Evolutionary conservation across 2,329 filamentous ascomycete genomes (phyloP), one percentile per base, ranked within the genome.

Genomic region (Keithomyces neogunnii): DNA sequence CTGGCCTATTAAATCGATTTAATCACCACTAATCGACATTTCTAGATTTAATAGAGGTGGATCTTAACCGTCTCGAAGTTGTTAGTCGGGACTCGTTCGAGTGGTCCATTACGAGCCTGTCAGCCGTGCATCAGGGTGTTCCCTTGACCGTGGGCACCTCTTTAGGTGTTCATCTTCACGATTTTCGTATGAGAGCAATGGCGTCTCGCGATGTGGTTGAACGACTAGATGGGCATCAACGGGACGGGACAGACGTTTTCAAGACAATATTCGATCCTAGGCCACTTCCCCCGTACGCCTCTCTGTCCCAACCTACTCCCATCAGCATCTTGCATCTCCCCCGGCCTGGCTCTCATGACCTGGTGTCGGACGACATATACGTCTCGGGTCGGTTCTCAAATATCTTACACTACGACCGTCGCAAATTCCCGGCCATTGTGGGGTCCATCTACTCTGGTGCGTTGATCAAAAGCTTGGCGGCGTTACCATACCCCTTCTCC

Each of bases 381-480:
- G 82, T 96, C 36, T 89, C 86, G 4, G 92, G 92, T 0, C 82
- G 92, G 13, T 96, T 96, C 64, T 87, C 90, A 4, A 91, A 84
- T 60, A 88, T 96, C 51, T 73, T 96, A 3, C 86, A 89, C 63
- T 97, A 96, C 68, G 90, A 96, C 63, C 81, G 90, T 3, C 85
- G 92, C 44, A 89, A 81, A 66, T 95, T 96, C 61, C 88, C 89
- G 0, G 80, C 80, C 13, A 78, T 96, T 6, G 79, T 82, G 53
- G 85, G 82, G 5, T 89, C 89, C 1, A 84, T 96, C 8, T 84
- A 95, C 67, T 95, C 89, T 0, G 91, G 91, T 2, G 89, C 88
- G 0, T 77, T 86, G 5, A 76, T 96, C 9, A 89, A 86, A 49
- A 84, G 84, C 52, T 73, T 96, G 53, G 72, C 86, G 0, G 82